Evolutionary conservation across 306 rosid species (phyloP).

Genomic region (Carpinus fangiana): DNA sequence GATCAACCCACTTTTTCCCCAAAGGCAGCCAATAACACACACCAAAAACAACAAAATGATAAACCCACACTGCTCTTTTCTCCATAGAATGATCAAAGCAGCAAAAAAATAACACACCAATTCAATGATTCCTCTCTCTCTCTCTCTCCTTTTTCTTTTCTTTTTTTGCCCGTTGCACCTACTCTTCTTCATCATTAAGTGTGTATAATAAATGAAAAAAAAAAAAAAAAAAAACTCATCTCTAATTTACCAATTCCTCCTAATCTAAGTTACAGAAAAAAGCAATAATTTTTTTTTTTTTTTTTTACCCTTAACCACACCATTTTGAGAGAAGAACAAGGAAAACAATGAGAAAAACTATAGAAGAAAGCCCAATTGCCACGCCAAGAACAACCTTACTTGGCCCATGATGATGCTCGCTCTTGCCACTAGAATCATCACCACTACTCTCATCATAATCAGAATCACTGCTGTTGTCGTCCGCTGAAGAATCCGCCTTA

Average conservation of each 20-base stretch:
- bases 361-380: slow-evolving; percentile 80
- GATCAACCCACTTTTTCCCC: slow-evolving; percentile 23
- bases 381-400: slow-evolving; percentile 87
- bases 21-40: slow-evolving; percentile 28
- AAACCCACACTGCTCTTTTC: slow-evolving; percentile 36
- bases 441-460: slow-evolving; percentile 52
- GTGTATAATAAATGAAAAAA: slow-evolving; percentile 40
- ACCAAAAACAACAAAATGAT: slow-evolving; percentile 11
- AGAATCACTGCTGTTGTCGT: slow-evolving; percentile 53
- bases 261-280: slow-evolving; percentile 31
- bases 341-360: slow-evolving; percentile 77
- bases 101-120: slow-evolving; percentile 29
- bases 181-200: slow-evolving; percentile 25
- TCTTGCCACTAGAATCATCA: slow-evolving; percentile 31
- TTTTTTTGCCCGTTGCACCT: slow-evolving; percentile 13
- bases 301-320: slow-evolving; percentile 49
- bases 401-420: slow-evolving; percentile 65
- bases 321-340: slow-evolving; percentile 67
- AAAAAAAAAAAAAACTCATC: not conserved
- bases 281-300: not conserved
- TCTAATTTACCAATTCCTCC: slow-evolving; percentile 32
- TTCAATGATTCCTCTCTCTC: slow-evolving; percentile 29
- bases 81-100: slow-evolving; percentile 36
- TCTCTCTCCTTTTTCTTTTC: slow-evolving; percentile 8
- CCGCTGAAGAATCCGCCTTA: slow-evolving; percentile 54